phyloP scores from a whole-genome alignment of 345 rosid species.

The Cardamine chenopodiifolia region DNA sequence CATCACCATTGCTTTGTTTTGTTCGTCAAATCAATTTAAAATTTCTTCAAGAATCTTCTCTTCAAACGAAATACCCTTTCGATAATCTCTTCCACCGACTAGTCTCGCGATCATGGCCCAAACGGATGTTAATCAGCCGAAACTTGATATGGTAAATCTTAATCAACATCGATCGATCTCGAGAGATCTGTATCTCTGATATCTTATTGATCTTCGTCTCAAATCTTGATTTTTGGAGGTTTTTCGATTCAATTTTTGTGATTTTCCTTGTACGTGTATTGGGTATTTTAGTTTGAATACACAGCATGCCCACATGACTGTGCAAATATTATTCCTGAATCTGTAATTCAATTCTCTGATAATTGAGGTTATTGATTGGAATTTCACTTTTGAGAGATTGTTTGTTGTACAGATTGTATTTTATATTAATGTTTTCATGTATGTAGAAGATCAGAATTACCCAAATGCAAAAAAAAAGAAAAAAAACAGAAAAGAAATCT shows the following conservation, averaged over 20 bases:
- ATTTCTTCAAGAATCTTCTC: conserved; percentile 7
- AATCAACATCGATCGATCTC: neutral
- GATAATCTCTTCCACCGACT: neutral
- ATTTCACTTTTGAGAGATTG: neutral
- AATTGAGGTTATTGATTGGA: neutral
- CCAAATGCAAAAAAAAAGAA: neutral
- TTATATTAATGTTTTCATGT: neutral
- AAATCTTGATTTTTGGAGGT: neutral
- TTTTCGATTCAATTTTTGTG: neutral
- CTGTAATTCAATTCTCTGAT: neutral
- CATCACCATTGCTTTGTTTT: conserved; percentile 35
- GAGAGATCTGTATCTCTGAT: neutral
- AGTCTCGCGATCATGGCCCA: conserved; percentile 37
- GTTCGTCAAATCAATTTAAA: conserved; percentile 32
- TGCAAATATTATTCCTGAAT: neutral
- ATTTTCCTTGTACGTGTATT: neutral
- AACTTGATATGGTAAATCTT: conserved; percentile 39
- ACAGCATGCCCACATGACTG: neutral
- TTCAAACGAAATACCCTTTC: neutral
- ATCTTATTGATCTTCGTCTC: neutral
- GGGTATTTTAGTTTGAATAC: neutral
- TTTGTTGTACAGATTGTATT: neutral
- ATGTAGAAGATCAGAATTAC: neutral
- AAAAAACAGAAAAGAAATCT: too few species aligned
- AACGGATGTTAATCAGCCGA: conserved; percentile 38